These are phyloP conservation scores for Oidium heveae DNA, from an alignment of 2,329 filamentous ascomycete species.

Conservation along the genomic window DNA sequence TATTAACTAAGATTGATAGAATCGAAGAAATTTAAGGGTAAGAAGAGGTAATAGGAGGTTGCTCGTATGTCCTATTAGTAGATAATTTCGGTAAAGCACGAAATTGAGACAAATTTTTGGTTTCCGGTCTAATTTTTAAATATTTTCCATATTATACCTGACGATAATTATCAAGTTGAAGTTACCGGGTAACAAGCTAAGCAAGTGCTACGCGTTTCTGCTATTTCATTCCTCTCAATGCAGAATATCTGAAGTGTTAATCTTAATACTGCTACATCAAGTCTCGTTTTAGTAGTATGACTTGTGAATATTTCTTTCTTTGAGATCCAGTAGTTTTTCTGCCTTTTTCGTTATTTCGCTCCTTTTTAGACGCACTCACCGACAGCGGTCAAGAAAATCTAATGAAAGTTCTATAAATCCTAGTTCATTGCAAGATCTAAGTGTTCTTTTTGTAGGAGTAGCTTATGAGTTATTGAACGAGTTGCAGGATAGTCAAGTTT, in stretches of 20 bases:
- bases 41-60: conserved; percentile 17
- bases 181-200: not conserved
- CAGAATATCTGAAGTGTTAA: not conserved
- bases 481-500: not conserved
- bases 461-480: no score
- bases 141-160: not conserved
- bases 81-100: not conserved
- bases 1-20: conserved; percentile 11
- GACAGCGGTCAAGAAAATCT: no score
- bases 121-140: not conserved
- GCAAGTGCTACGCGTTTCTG: not conserved
- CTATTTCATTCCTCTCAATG: not conserved
- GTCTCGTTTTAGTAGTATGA: not conserved
- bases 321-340: no score
- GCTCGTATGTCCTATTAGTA: not conserved
- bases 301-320: no score
- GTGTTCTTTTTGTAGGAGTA: no score
- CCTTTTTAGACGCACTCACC: no score
- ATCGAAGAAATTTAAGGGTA: conserved; percentile 21
- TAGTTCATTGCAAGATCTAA: no score
- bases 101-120: not conserved
- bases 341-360: no score
- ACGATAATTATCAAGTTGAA: not conserved
- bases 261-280: not conserved
- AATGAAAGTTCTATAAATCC: no score